A percentile compares a stretch with the other conserved stretches of the same genome.
These are phyloP conservation scores for Ustilago shanxiensis DNA, from an alignment of 1,284 basidiomycete genomes.

Conservation along the genomic window DNA sequence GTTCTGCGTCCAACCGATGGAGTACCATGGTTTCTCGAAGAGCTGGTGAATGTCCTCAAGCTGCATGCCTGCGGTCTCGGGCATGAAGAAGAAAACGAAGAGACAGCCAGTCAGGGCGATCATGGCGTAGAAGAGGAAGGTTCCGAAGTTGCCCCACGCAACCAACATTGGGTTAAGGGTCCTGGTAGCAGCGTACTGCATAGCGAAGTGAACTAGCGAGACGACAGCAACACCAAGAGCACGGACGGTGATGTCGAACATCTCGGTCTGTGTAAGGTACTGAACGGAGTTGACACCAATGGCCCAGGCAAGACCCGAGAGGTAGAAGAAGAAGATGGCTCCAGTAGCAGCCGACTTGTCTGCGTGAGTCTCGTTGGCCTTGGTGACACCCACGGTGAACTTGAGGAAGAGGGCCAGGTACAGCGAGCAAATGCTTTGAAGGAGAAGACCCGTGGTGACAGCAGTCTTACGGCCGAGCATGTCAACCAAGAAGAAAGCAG, in stretches of 20 bases:
- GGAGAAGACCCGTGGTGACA: constrained; percentile 45
- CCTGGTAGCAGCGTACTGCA: constrained; percentile 55
- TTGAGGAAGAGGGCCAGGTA: constrained; percentile 57
- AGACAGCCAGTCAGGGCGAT: constrained; percentile 35
- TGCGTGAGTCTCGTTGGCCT: constrained; percentile 43
- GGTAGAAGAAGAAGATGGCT: constrained; percentile 57
- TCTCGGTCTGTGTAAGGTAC: constrained; percentile 54
- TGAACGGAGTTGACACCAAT: constrained; percentile 59
- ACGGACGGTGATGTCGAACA: constrained; percentile 48
- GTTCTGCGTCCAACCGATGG: constrained; percentile 46
- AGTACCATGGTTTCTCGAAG: constrained; percentile 56
- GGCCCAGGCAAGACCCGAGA: constrained; percentile 54
- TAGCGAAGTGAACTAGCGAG: constrained; percentile 51
- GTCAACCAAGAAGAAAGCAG: constrained; percentile 58
- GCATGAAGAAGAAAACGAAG: constrained; percentile 58
- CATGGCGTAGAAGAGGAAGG: constrained; percentile 56
- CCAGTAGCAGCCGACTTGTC: constrained; percentile 42
- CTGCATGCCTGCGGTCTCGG: constrained; percentile 49
- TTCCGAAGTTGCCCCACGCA: constrained; percentile 42
- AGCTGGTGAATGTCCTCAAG: constrained; percentile 55
- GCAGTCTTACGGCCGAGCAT: constrained; percentile 51
- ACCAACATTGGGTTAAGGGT: constrained; percentile 52
- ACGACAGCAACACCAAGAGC: constrained; percentile 51
- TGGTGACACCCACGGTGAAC: constrained; percentile 36
- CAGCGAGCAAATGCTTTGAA: constrained; percentile 45